phyloP scores from a whole-genome alignment of 106 monocot species.

The Phalaenopsis aphrodite region DNA sequence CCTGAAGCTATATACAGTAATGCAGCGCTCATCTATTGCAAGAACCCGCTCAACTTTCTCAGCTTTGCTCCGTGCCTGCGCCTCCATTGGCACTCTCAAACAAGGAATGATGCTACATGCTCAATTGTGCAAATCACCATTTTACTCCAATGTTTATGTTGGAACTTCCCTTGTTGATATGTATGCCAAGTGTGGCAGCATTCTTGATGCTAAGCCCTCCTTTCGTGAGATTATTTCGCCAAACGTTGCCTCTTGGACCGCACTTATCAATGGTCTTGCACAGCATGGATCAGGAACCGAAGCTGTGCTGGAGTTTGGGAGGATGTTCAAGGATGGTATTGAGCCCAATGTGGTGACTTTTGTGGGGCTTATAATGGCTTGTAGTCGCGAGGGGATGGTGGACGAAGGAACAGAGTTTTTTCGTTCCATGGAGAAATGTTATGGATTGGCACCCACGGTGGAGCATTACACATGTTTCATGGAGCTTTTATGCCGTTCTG shows the following conservation, averaged over 20 bases:
- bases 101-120: constrained; percentile 38
- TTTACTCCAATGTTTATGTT: constrained; percentile 25
- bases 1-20: constrained; percentile 21
- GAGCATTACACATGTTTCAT: constrained; percentile 34
- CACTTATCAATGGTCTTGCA: constrained; percentile 27
- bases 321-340: constrained; percentile 22
- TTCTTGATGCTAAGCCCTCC: constrained; percentile 15
- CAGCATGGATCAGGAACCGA: constrained; percentile 22
- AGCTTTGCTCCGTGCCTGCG: constrained; percentile 24
- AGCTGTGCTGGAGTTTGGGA: constrained; percentile 22
- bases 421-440: constrained; percentile 17
- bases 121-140: constrained; percentile 25
- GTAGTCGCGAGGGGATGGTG: constrained; percentile 23
- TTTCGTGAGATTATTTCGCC: constrained; percentile 18
- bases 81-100: constrained; percentile 22
- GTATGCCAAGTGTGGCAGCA: constrained; percentile 38
- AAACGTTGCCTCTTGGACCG: constrained; percentile 38
- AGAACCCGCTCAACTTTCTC: constrained; percentile 35
- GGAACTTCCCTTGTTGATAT: constrained; percentile 38
- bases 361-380: constrained; percentile 26
- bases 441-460: constrained; percentile 20
- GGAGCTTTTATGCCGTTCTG: constrained; percentile 25
- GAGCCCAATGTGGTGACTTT: constrained; percentile 30
- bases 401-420: constrained; percentile 25
- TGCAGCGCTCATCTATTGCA: constrained; percentile 16